These are phyloP conservation scores for Debaryomyces sp. DNA, from an alignment of 1,139 yeast genomes.

Conservation along the genomic window DNA sequence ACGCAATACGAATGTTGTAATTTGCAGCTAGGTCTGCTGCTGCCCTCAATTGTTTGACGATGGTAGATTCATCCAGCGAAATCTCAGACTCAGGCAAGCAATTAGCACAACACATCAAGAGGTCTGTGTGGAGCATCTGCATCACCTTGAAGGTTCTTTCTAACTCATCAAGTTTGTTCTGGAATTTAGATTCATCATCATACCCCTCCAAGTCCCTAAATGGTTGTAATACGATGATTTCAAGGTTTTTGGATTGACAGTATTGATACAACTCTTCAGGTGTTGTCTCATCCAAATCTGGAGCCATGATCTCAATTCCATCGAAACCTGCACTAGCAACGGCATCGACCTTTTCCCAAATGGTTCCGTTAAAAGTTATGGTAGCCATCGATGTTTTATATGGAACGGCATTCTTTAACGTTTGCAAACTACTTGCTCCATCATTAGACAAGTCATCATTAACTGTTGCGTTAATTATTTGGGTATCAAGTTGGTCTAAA, in stretches of 20 bases:
- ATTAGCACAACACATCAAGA: constrained; percentile 13
- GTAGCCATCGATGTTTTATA: constrained; percentile 9
- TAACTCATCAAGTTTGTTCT: constrained; percentile 9
- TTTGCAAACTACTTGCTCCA: neutral
- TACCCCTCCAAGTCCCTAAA: constrained; percentile 15
- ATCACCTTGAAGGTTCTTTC: constrained; percentile 7
- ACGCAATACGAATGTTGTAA: constrained; percentile 11
- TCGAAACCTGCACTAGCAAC: constrained; percentile 12
- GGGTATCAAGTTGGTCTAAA: neutral
- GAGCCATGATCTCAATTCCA: constrained; percentile 13
- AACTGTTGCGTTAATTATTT: neutral
- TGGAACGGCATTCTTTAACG: neutral
- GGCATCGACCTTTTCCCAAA: constrained; percentile 8
- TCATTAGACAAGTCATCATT: neutral
- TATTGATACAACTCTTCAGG: constrained; percentile 10
- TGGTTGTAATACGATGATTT: constrained; percentile 12
- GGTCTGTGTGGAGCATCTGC: constrained; percentile 12
- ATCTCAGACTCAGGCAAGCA: constrained; percentile 9
- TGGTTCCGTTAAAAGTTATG: constrained; percentile 3
- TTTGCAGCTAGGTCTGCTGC: constrained; percentile 14
- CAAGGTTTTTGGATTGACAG: constrained; percentile 5
- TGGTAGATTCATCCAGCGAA: constrained; percentile 6
- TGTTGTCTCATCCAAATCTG: constrained; percentile 11
- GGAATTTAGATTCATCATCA: constrained; percentile 7
- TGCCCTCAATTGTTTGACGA: constrained; percentile 11